Evolutionary conservation across 1,284 basidiomycete genomes (phyloP).

Genomic region (Boletus hoseneyae): DNA sequence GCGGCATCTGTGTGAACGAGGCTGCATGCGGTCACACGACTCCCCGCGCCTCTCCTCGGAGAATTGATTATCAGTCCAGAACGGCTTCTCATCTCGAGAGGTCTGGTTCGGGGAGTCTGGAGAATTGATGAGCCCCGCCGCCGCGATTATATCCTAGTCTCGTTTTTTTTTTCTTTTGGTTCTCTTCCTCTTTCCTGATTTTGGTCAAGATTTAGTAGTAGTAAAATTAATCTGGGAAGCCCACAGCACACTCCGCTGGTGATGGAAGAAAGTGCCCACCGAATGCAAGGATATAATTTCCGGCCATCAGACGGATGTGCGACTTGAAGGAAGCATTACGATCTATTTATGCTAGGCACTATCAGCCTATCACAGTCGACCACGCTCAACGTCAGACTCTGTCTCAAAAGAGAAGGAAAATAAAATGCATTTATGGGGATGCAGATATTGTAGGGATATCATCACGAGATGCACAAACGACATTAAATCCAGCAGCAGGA

Average conservation of each 20-base stretch:
- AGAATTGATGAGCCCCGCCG: no score
- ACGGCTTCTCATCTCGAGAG: no score
- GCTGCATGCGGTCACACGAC: no score
- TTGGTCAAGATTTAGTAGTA: no score
- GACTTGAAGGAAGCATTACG: neutral
- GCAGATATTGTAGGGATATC: slow-evolving; percentile 33
- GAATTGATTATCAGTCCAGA: no score
- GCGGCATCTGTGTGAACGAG: no score
- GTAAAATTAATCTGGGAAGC: no score
- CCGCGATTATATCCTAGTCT: neutral
- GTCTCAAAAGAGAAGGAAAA: neutral
- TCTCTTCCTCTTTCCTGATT: neutral
- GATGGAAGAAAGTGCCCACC: no score
- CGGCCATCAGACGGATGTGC: neutral
- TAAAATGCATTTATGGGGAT: slow-evolving; percentile 11
- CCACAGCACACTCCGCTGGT: no score
- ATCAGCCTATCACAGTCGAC: neutral
- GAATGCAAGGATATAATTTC: no score
- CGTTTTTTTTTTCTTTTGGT: neutral
- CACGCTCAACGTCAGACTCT: neutral
- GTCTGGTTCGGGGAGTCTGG: no score
- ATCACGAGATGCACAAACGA: slow-evolving; percentile 17
- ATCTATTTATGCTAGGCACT: neutral
- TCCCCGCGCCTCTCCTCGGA: no score
- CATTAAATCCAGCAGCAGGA: slow-evolving; percentile 15